Evolutionary conservation across 1,284 basidiomycete genomes (phyloP), one percentile per base, ranked within the genome.

Genomic region (Termitomyces sp.): DNA sequence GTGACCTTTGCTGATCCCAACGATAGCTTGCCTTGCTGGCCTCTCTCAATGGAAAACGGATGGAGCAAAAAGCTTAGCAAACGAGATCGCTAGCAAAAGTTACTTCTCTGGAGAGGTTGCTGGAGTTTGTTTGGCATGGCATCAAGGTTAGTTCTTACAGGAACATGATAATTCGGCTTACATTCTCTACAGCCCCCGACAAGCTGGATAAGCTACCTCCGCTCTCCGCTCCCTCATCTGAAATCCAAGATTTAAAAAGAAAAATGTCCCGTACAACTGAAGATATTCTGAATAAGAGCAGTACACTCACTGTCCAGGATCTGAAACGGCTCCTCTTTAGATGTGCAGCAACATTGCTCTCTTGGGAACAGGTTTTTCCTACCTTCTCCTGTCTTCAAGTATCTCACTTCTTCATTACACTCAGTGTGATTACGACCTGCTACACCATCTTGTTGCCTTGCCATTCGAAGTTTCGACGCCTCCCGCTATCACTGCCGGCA

Each of bases 391-490:
- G 17, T 24, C 43, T 21, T 38, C 24, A 24, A 33, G 47, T 19
- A 39, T 30, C 2, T 39, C 5, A 43, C 44, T n/a, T 39, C 43
- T 43, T 53, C 28, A 55, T 41, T 28, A 36, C 44, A 50, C 1
- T 13, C 61, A 93, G 87, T 87, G 87, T 65, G 92, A 99, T 60
- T 83, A 90, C 65, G 90, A 92, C 38, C 77, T 99, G 8, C 73
- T 99, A 3, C 90, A 94, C 68, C 89, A 91, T 67, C 75, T 99
- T 26, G 94, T 99, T 7, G 81, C 82, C 26, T 72, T 99, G 15
- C 97, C 97, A 0, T 91, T 98, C 64, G 88, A 89, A 53, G 86
- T 92, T 3, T 94, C 94, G 62, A 94, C 92, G 0, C 93, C 94
- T 0, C 78, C 90, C 4, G 84, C 94, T 0, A 83, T 98, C 56